A percentile compares a stretch with the other conserved stretches of the same genome.
These are phyloP conservation scores for Cladosporium halotolerans DNA, from an alignment of 2,329 filamentous ascomycete genomes.

Conservation along the genomic window DNA sequence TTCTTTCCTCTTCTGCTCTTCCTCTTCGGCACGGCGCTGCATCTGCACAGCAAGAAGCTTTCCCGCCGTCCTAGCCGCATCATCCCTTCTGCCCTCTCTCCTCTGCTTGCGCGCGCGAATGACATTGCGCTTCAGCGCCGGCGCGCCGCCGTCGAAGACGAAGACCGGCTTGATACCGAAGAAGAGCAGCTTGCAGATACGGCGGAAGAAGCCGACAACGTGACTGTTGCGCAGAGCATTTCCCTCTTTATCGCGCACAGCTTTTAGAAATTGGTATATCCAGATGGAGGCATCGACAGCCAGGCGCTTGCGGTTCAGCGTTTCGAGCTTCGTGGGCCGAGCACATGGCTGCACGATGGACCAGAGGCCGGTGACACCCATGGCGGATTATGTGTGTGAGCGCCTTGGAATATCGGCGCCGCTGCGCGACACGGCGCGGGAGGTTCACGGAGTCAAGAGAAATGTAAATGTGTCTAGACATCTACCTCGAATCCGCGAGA, in stretches of 20 bases:
- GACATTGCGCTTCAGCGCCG: constrained; percentile 82
- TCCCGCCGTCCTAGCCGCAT: constrained; percentile 85
- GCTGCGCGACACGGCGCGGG: too few species aligned
- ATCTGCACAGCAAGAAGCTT: constrained; percentile 91
- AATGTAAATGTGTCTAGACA: too few species aligned
- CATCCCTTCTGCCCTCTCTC: constrained; percentile 82
- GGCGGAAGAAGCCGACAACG: constrained; percentile 93
- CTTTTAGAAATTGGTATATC: constrained; percentile 99
- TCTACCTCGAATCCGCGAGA: too few species aligned
- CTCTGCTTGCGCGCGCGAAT: constrained; percentile 71
- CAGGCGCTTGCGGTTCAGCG: constrained; percentile 89
- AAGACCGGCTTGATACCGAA: constrained; percentile 95
- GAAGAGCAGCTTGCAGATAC: constrained; percentile 96
- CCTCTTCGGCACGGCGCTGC: constrained; percentile 82
- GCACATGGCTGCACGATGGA: constrained; percentile 92
- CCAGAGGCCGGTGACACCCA: constrained; percentile 99
- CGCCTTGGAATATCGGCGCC: too few species aligned
- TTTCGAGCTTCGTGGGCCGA: constrained; percentile 90
- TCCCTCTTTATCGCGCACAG: constrained; percentile 95
- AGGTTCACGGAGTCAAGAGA: too few species aligned
- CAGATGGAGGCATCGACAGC: constrained; percentile 98
- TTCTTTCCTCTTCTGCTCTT: constrained; percentile 60
- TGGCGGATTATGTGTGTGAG: constrained; percentile 34
- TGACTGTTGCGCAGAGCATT: constrained; percentile 95
- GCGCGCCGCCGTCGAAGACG: constrained; percentile 94